Evolutionary conservation across 2,329 filamentous ascomycete genomes (phyloP), one percentile per base, ranked within the genome.

Genomic region (Diatrype stigma): DNA sequence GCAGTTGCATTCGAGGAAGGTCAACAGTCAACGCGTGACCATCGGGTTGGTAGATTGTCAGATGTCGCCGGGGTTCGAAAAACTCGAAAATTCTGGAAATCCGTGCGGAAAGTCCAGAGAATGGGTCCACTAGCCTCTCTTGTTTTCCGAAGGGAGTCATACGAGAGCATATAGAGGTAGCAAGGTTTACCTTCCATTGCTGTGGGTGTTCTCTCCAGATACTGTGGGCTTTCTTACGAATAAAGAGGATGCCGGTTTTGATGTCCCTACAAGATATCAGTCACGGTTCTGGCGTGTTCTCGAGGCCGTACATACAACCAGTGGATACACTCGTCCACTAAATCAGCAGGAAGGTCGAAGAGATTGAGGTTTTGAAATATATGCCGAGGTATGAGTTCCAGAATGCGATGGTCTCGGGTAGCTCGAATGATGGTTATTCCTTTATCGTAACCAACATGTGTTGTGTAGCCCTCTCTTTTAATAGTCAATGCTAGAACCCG

Each of bases 291-390:
- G 22, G 40, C 6, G 14, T 5, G 17, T 2, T 16, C 7, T 10
- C 12, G n/a, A 26, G 12, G 34, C 1, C 10, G n/a, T 0, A 82
- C 34, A 48, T 84, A 69, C 3, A 86, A 66, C 82, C 83, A 87
- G 54, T 88, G 84, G 0, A 78, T 69, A 46, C 79, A 85, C 6
- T 74, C 65, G 0, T 77, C 63, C 0, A 84, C 54, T 0, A 88
- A 67, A 0, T 70, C 60, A 0, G 56, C 56, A 0, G 84, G 85
- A 0, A 86, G 63, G 54, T 84, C 81, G 34, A 66, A 72, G 2
- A 19, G 53, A 1, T 45, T 16, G 0, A 28, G 19, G 1, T 56
- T 53, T 2, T 53, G 50, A 44, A 77, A 74, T 0, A 65, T 21
- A 0, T 59, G 22, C 1, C 62, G 54, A 0, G 70, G 70, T 3